Conservation (phyloP, 148 eudicot genomes). For the Rhododendron molle region DNA sequence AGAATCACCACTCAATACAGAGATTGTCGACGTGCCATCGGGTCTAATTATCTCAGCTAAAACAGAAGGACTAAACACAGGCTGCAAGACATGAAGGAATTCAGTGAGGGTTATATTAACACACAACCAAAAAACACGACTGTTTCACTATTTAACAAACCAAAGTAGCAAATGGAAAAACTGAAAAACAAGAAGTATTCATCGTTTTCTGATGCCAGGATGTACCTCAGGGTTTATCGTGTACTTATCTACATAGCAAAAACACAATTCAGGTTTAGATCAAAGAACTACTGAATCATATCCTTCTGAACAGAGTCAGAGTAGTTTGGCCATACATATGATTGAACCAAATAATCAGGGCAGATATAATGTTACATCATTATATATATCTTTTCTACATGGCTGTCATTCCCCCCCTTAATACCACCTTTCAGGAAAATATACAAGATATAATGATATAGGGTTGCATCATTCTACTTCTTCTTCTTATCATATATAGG, state of each 20-base stretch:
- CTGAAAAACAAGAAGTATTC: background rate
- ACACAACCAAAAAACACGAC: background rate
- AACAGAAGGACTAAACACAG: slow-evolving; percentile 80
- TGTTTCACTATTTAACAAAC: background rate
- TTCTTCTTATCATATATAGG: background rate
- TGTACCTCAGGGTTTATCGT: background rate
- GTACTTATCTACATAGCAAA: background rate
- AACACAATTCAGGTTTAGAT: background rate
- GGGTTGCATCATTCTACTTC: background rate
- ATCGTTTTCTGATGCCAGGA: background rate
- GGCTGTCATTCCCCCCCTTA: background rate
- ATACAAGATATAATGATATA: background rate
- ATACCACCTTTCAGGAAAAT: background rate
- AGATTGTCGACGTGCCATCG: slow-evolving; percentile 70
- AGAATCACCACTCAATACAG: slow-evolving; percentile 66
- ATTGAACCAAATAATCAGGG: background rate
- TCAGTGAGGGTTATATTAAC: background rate
- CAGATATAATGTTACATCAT: background rate
- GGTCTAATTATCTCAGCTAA: slow-evolving; percentile 88
- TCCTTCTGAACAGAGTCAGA: background rate
- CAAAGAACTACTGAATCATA: background rate
- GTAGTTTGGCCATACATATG: background rate
- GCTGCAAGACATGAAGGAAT: slow-evolving; percentile 40
- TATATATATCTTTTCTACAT: background rate
- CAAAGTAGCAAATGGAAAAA: background rate